These are phyloP conservation scores for Aspergillus quadricinctus DNA, from an alignment of 2,329 filamentous ascomycete species.

Conservation along the genomic window DNA sequence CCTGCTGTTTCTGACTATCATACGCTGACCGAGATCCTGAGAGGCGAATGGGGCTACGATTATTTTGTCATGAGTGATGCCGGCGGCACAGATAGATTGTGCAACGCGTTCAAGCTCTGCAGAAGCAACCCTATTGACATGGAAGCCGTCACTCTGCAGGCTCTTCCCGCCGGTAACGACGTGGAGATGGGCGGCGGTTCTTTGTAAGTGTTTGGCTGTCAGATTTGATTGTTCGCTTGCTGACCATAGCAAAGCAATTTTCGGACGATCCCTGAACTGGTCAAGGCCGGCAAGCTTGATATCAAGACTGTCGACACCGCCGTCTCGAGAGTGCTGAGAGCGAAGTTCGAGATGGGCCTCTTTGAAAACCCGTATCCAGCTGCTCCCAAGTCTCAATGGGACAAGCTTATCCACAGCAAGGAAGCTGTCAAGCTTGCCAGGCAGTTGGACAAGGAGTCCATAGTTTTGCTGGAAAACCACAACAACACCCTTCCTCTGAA, in stretches of 20 bases:
- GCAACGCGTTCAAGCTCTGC: conserved; percentile 62
- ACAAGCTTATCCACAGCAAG: conserved; percentile 58
- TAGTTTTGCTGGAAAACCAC: conserved; percentile 58
- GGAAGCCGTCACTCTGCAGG: conserved; percentile 59
- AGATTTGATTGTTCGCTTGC: neutral
- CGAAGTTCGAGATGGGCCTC: conserved; percentile 66
- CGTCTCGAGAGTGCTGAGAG: conserved; percentile 60
- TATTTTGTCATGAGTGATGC: conserved; percentile 64
- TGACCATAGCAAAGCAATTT: conserved; percentile 47
- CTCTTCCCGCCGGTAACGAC: conserved; percentile 65
- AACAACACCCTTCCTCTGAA: conserved; percentile 50
- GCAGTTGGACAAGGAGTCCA: conserved; percentile 61
- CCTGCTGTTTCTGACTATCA: conserved; percentile 63
- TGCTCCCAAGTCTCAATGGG: conserved; percentile 52
- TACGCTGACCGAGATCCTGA: conserved; percentile 63
- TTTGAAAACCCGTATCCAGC: conserved; percentile 67
- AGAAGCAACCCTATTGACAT: conserved; percentile 57
- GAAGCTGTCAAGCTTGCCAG: conserved; percentile 57
- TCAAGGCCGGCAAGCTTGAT: conserved; percentile 58
- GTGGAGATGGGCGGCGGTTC: conserved; percentile 73
- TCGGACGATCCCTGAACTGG: conserved; percentile 60
- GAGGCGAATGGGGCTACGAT: conserved; percentile 69
- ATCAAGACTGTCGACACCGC: conserved; percentile 60
- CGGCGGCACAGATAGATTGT: conserved; percentile 66
- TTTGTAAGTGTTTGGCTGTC: conserved; percentile 37